Conservation (phyloP, 805 yeast species). For the Saccharomycopsis babjevae region DNA sequence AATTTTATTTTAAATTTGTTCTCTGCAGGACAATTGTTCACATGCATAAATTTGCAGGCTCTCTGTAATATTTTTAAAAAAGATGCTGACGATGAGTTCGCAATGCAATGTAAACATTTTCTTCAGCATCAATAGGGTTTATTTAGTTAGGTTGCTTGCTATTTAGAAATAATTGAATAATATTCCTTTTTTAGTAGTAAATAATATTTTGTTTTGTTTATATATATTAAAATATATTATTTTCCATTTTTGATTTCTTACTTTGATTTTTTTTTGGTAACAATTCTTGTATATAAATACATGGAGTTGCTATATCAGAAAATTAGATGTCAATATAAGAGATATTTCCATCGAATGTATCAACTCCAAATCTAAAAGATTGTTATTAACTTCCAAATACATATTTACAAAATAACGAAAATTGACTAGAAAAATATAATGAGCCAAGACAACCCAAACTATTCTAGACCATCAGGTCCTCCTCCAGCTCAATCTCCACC, state of each 20-base stretch:
- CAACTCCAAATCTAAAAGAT: neutral
- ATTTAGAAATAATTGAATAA: neutral
- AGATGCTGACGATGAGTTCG: neutral
- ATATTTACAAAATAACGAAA: neutral
- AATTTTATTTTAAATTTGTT: neutral
- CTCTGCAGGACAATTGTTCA: neutral
- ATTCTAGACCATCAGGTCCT: conserved; percentile 1
- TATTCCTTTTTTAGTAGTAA: too few relatives aligned
- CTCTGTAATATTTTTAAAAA: neutral
- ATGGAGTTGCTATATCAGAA: too few relatives aligned
- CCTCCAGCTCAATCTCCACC: neutral
- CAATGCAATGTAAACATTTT: neutral
- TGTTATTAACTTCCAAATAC: neutral
- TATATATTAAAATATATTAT: too few relatives aligned
- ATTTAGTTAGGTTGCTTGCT: neutral
- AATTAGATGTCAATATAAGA: too few relatives aligned
- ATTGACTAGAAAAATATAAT: neutral
- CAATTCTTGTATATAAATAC: too few relatives aligned
- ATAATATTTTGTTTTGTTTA: too few relatives aligned
- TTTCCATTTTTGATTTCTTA: too few relatives aligned
- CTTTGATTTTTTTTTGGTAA: too few relatives aligned
- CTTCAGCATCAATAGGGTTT: too few relatives aligned
- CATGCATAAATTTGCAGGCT: neutral
- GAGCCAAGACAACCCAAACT: neutral
- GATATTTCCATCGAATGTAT: neutral